phyloP scores from a whole-genome alignment of 805 yeast species.

The Myxozyma melibiosi region DNA sequence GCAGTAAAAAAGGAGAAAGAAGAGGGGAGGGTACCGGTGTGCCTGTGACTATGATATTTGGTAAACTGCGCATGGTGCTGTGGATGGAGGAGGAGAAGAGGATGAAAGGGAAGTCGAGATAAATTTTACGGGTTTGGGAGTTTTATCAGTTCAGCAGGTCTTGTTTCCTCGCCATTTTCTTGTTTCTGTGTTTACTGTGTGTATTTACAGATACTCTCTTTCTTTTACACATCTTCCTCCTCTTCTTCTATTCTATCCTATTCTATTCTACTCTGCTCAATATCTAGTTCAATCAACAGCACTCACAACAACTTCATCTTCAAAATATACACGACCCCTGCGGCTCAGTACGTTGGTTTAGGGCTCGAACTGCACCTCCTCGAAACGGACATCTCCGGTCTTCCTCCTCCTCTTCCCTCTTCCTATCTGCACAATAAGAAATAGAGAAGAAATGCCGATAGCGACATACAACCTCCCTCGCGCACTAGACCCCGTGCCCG shows the following conservation, averaged over 20 bases:
- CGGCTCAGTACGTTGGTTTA: slow-evolving; percentile 6
- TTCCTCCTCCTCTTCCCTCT: not conserved
- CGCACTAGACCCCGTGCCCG: slow-evolving; percentile 41
- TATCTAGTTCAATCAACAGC: no score
- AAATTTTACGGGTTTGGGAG: no score
- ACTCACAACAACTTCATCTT: not conserved
- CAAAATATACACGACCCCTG: not conserved
- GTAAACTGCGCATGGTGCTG: slow-evolving; percentile 21
- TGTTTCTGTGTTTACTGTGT: no score
- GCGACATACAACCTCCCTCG: slow-evolving; percentile 24
- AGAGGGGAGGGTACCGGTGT: no score
- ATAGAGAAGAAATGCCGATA: slow-evolving; percentile 15
- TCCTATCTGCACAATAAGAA: not conserved
- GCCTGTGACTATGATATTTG: slow-evolving; percentile 90
- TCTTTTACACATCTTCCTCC: no score
- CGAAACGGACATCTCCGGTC: slow-evolving; percentile 1
- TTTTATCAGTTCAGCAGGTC: no score
- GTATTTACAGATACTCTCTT: no score
- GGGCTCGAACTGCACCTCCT: not conserved
- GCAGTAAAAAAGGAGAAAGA: slow-evolving; percentile 34
- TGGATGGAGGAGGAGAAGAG: no score
- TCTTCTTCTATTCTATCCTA: not conserved
- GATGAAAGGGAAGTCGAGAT: no score
- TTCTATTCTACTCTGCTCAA: no score
- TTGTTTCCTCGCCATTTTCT: no score